Percentiles rank a stretch among this genome's conserved stretches.
Evolutionary conservation across 148 eudicot species (phyloP).

Genomic region (Vaccinium myrtillus): DNA sequence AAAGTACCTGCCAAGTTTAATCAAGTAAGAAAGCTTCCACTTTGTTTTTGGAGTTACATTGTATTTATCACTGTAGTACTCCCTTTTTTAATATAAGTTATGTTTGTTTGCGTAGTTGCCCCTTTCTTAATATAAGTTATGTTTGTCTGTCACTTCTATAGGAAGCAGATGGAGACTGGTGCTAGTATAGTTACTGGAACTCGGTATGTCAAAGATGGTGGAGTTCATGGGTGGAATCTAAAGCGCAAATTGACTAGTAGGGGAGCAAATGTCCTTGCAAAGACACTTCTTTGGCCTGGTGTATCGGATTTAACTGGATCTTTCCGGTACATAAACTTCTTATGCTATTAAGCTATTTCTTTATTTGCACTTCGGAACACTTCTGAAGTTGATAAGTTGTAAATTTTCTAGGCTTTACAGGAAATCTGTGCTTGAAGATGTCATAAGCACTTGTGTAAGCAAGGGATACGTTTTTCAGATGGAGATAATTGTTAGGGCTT

Average conservation of each 20-base stretch:
- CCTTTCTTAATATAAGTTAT: background rate
- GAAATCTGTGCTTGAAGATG: slow-evolving; percentile 89
- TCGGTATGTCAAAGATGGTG: slow-evolving; percentile 89
- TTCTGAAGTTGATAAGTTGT: background rate
- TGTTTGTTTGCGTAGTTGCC: background rate
- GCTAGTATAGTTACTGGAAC: slow-evolving; percentile 96
- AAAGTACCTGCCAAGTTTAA: slow-evolving; percentile 88
- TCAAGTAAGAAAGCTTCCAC: slow-evolving; percentile 57
- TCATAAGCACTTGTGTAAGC: slow-evolving; percentile 82
- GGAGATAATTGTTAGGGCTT: slow-evolving; percentile 97
- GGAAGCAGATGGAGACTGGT: slow-evolving; percentile 92
- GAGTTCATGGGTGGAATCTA: slow-evolving; percentile 70
- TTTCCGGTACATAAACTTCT: slow-evolving; percentile 52
- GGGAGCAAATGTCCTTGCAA: slow-evolving; percentile 98
- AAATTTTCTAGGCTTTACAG: slow-evolving; percentile 54
- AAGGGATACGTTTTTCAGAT: slow-evolving; percentile 94
- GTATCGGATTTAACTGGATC: slow-evolving; percentile 99
- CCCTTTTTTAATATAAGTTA: background rate
- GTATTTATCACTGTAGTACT: background rate
- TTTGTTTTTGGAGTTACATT: background rate
- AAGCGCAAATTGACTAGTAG: slow-evolving; percentile 98
- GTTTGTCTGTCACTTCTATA: slow-evolving; percentile 22
- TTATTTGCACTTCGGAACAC: slow-evolving; percentile 10
- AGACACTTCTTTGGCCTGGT: slow-evolving; percentile 97
- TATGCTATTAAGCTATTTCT: background rate